Evolutionary conservation across 179 eudicot species (phyloP), one percentile per base, ranked within the genome.

Genomic region (Patellifolia procumbens): DNA sequence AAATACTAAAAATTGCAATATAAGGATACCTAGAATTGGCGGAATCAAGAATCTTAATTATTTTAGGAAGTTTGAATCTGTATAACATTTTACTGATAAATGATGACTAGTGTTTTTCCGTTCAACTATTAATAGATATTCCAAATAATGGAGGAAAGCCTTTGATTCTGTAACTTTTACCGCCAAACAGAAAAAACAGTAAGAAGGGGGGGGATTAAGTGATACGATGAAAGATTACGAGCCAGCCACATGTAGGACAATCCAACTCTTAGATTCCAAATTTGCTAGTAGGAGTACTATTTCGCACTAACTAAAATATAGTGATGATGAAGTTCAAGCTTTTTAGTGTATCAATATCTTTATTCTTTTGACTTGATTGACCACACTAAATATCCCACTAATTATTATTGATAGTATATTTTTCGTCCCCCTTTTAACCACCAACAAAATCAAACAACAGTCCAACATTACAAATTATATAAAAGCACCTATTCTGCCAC

Each of bases 401-500:
- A 56, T 24, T 22, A 22, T 53, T 5, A 10, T 7, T 24, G 11
- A 55, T 20, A 55, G 17, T n/a, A n/a, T n/a, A 32, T 71, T 72
- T 34, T 34, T 67, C 26, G n/a, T n/a, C 37, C 24, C n/a, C 15
- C 39, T 72, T 35, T 39, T 64, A 37, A 39, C 32, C 53, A 58
- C 31, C 35, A 15, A 56, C 6, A 15, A 56, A 58, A 39, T 13
- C 32, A 55, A 45, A 15, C 16, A 68, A 48, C 4, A 55, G 8
- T 32, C 61, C 74, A 71, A 71, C 74, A n/a, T 17, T 7, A 55
- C 6, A 37, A 73, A 73, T 59, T 28, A 42, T 39, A 42, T 55
- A 28, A 73, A 7, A 46, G 74, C 46, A 52, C 59, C 35, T 26
- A 46, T 68, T 46, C 35, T 45, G 72, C 72, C 72, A 68, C 72